Conservation (phyloP, 2,329 filamentous ascomycete species). For the Aspergillus alliaceus region DNA sequence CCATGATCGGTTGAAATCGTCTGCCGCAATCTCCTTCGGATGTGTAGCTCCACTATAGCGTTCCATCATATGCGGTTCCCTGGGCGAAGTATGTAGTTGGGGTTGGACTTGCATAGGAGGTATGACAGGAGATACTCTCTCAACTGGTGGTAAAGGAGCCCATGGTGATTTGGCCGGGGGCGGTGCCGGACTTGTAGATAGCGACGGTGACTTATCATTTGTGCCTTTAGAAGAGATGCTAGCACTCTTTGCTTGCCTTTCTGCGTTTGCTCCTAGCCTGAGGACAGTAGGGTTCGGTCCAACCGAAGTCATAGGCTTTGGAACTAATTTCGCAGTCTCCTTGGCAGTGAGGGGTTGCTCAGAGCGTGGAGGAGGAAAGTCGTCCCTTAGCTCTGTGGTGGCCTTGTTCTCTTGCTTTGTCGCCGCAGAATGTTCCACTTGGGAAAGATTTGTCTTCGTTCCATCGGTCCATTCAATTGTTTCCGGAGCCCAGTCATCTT, state of each 20-base stretch:
- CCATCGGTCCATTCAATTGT: conserved; percentile 70
- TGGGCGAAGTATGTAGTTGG: conserved; percentile 51
- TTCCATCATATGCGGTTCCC: conserved; percentile 59
- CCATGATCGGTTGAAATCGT: conserved; percentile 89
- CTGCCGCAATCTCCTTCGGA: conserved; percentile 84
- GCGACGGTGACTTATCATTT: conserved; percentile 54
- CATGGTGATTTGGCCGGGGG: conserved; percentile 85
- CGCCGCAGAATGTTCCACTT: conserved; percentile 33
- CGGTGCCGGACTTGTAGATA: conserved; percentile 48
- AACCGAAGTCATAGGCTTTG: conserved; percentile 45
- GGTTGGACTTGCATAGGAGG: conserved; percentile 44
- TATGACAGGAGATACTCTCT: conserved; percentile 73
- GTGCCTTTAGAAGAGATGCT: conserved; percentile 50
- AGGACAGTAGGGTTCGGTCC: conserved; percentile 53
- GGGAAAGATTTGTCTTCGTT: conserved; percentile 62
- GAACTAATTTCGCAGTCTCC: conserved; percentile 28
- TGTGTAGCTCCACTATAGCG: conserved; percentile 51
- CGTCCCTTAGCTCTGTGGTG: conserved; percentile 22
- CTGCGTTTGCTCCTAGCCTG: conserved; percentile 47
- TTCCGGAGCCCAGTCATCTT: conserved; percentile 68
- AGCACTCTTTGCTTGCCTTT: conserved; percentile 46
- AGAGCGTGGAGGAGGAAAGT: conserved; percentile 13
- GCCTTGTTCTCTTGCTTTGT: conserved; percentile 20
- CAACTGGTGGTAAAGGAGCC: conserved; percentile 81
- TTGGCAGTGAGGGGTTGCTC: conserved; percentile 23